Base-by-base conservation (phyloP, 164 flowering plant species). In the Magnolia sinica region DNA sequence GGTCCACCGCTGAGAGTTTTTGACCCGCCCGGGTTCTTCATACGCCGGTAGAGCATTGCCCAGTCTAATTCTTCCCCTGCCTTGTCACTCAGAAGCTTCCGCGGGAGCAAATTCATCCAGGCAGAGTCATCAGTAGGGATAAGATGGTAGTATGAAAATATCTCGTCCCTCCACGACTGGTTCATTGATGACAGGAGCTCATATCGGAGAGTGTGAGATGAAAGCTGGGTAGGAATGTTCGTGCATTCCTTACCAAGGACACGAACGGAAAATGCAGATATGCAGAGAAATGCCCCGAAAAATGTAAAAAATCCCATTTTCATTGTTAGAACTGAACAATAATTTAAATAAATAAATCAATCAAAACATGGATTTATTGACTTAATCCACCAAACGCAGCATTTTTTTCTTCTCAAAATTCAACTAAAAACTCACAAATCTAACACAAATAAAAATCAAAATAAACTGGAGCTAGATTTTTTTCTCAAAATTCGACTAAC, bases 71-170 rank as follows among this genome's bases (percentile, higher is more conserved):
- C 86, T 20, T 88, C 87, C 64, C 82, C 87, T 14, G 73, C 64
- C 9, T 27, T 58, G 71, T 87, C 89, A 75, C 69, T 86, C 63
- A 90, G 61, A 45, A 85, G 67, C 83, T 87, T 93, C 66, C 92
- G 83, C 0, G 98, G 96, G n/a, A 88, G 71, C 88, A 95, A 80
- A 79, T 65, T 80, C 6, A 85, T 10, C 98, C 95, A 93, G 3
- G 87, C 86, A 7, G 88, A 82, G 4, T 93, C 96, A 82, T 93
- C 98, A 1, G 92, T 92, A 0, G 89, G 97, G 2, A 76, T 92
- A 78, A 91, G 68, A 82, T 93, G 98, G 75, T 91, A 85, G 64
- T 89, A 85, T 0, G 88, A 79, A 52, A 85, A 82, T 81, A 90
- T 64, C 77, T 91, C 94, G 4, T 85, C 66, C 69, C 80, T 89